Evolutionary conservation across 1,284 basidiomycete genomes (phyloP).

Genomic region (Violaceomyces palustris): DNA sequence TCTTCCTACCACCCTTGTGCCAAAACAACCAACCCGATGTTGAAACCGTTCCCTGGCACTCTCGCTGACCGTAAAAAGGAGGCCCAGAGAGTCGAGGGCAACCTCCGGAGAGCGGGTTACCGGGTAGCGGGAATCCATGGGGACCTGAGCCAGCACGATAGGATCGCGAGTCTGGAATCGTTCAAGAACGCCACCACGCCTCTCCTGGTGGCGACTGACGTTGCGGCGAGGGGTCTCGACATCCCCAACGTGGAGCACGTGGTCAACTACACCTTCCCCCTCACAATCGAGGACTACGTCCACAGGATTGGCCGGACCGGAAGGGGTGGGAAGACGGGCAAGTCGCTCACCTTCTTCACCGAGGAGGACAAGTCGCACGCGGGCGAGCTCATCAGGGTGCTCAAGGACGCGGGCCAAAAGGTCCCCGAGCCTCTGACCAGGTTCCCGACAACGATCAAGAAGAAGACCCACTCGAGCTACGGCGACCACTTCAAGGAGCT

Average conservation of each 20-base stretch:
- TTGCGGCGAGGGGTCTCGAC: conserved; percentile 91
- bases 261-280: conserved; percentile 80
- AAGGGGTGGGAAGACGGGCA: conserved; percentile 82
- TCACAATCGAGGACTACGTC: conserved; percentile 71
- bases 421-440: conserved; percentile 71
- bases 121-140: conserved; percentile 85
- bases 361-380: conserved; percentile 65
- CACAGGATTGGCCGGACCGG: conserved; percentile 96
- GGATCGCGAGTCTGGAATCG: conserved; percentile 78
- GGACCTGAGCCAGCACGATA: conserved; percentile 80
- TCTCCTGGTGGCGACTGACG: conserved; percentile 91
- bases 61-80: too few species aligned
- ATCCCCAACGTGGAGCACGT: conserved; percentile 85
- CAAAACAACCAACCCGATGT: too few species aligned
- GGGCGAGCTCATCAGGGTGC: conserved; percentile 85
- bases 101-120: conserved; percentile 73
- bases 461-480: conserved; percentile 73
- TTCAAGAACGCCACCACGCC: conserved; percentile 83
- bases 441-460: conserved; percentile 93
- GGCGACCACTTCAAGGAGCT: conserved; percentile 54
- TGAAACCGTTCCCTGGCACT: too few species aligned
- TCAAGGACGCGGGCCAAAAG: conserved; percentile 75
- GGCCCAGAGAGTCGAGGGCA: conserved; percentile 79
- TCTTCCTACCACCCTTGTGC: too few species aligned
- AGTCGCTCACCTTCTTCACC: conserved; percentile 91